These are phyloP conservation scores for Keqinozyma sinolaborantium DNA, from an alignment of 1,139 yeast genomes.

Conservation along the genomic window DNA sequence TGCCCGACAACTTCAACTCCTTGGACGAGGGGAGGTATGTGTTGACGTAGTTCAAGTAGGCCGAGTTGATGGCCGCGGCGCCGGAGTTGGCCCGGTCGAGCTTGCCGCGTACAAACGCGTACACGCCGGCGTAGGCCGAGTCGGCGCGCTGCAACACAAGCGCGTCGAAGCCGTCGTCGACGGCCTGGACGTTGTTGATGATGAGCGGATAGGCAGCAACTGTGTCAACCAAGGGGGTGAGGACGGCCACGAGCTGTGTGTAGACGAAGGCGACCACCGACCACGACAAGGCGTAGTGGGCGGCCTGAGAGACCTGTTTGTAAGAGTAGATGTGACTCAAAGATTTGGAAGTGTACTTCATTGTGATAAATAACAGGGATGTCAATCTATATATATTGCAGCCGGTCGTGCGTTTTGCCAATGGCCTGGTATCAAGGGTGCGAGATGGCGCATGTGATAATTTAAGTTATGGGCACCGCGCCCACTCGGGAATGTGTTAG, in stretches of 20 bases:
- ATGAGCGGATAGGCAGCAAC: slow-evolving; percentile 16
- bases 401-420: neutral
- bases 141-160: slow-evolving; percentile 22
- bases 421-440: neutral
- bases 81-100: slow-evolving; percentile 3
- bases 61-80: slow-evolving; percentile 16
- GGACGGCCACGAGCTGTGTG: slow-evolving; percentile 15
- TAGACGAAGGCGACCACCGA: slow-evolving; percentile 20
- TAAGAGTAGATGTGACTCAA: slow-evolving; percentile 32
- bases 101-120: slow-evolving; percentile 10
- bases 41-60: slow-evolving; percentile 29
- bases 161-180: slow-evolving; percentile 26
- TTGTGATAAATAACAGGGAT: neutral
- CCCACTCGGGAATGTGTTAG: no score
- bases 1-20: slow-evolving; percentile 16
- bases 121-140: slow-evolving; percentile 9
- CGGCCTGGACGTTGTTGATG: slow-evolving; percentile 18
- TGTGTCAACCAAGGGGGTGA: slow-evolving; percentile 9
- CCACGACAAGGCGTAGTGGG: slow-evolving; percentile 24
- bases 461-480: no score
- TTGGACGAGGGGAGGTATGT: slow-evolving; percentile 30
- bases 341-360: slow-evolving; percentile 25
- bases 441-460: no score
- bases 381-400: neutral
- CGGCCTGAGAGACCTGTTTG: slow-evolving; percentile 21